These are phyloP conservation scores for Phaseolus coccineus DNA, from an alignment of 331 rosid species.

Conservation along the genomic window DNA sequence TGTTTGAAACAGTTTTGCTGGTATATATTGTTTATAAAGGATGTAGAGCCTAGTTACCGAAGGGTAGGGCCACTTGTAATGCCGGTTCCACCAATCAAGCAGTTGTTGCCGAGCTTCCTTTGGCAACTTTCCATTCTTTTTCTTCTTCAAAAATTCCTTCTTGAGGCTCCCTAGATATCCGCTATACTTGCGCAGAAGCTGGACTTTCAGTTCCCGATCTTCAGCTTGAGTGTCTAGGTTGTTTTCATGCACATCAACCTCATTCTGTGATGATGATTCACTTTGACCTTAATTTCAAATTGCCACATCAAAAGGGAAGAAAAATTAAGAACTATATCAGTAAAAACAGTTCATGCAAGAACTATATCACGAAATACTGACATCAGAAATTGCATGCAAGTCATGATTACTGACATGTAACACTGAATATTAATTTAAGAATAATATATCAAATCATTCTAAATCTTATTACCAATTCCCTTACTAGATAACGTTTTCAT, in stretches of 20 bases:
- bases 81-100: conserved; percentile 97
- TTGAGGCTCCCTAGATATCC: conserved; percentile 91
- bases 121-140: conserved; percentile 95
- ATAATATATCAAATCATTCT: background rate
- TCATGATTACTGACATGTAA: background rate
- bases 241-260: conserved; percentile 62
- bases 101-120: conserved; percentile 95
- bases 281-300: conserved; percentile 51
- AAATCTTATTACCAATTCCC: background rate
- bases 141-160: conserved; percentile 96
- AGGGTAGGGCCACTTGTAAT: conserved; percentile 99
- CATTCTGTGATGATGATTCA: conserved; percentile 68
- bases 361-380: background rate
- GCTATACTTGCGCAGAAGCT: conserved; percentile 89
- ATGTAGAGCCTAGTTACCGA: conserved; percentile 58
- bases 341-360: conserved; percentile 18
- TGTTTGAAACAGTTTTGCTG: too few species aligned
- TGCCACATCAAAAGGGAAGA: background rate
- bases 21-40: background rate
- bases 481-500: background rate
- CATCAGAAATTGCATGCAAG: background rate
- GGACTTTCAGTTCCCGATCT: conserved; percentile 83
- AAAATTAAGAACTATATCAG: background rate
- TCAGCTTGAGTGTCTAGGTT: conserved; percentile 78
- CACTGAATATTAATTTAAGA: background rate